A percentile compares a stretch with the other conserved stretches of the same genome.
Conservation (phyloP, 2,329 filamentous ascomycete species). For the Cryphonectria naterciae region DNA sequence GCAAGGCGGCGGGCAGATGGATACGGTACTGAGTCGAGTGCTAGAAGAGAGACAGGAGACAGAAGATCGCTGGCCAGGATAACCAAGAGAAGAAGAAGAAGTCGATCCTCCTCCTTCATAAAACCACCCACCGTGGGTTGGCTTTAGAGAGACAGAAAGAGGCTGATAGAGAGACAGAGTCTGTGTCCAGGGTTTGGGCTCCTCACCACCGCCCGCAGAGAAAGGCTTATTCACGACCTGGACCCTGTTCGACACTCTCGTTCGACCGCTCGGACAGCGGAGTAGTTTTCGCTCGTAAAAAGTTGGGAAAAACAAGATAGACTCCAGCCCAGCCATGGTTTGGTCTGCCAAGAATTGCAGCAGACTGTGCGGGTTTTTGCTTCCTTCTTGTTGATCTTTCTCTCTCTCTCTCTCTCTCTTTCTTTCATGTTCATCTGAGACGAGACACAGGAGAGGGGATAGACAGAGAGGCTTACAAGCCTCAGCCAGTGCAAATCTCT, state of each 20-base stretch:
- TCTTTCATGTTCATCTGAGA: not conserved
- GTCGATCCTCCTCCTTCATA: not conserved
- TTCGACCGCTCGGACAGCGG: not conserved
- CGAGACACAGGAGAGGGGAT: not conserved
- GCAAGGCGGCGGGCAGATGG: not conserved
- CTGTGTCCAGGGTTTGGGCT: not conserved
- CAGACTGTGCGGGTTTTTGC: not conserved
- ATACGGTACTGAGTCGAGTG: not conserved
- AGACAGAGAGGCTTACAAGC: not conserved
- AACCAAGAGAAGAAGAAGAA: not conserved
- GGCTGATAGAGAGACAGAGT: not conserved
- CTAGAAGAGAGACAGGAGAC: not conserved
- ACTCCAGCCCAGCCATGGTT: not conserved
- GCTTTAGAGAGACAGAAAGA: not conserved
- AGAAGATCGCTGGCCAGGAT: no score
- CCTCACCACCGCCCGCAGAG: not conserved
- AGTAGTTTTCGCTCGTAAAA: not conserved
- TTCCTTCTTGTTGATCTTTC: not conserved
- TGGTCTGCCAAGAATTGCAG: not conserved
- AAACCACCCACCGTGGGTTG: not conserved
- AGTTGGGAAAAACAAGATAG: not conserved
- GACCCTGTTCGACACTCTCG: not conserved
- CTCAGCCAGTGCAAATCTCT: not conserved
- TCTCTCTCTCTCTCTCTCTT: not conserved
- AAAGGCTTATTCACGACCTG: not conserved